Evolutionary conservation across 768 basidiomycete species (phyloP).

Genomic region (Auricularia cornea): DNA sequence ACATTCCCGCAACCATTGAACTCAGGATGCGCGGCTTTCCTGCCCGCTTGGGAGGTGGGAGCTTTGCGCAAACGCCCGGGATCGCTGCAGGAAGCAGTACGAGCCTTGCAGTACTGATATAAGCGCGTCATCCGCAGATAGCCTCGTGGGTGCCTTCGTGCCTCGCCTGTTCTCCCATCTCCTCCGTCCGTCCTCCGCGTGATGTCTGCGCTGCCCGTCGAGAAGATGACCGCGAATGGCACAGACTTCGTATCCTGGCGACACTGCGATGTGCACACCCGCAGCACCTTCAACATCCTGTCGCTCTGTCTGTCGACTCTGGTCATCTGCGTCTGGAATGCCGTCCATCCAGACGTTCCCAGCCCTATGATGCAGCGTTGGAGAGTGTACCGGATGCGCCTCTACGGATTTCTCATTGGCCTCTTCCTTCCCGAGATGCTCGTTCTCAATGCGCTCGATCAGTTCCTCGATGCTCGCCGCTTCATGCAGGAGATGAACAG

Average conservation of each 20-base stretch:
- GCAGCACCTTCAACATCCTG: slow-evolving; percentile 10
- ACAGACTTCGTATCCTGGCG: not conserved
- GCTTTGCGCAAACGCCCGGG: too few species aligned
- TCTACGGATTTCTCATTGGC: slow-evolving; percentile 2
- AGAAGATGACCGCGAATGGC: too few species aligned
- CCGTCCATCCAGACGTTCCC: slow-evolving; percentile 7
- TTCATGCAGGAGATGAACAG: not conserved
- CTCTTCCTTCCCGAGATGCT: slow-evolving; percentile 10
- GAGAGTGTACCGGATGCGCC: not conserved
- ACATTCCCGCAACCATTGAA: too few species aligned
- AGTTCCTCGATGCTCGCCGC: not conserved
- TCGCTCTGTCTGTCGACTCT: slow-evolving; percentile 8
- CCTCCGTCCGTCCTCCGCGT: too few species aligned
- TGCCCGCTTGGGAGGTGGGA: too few species aligned
- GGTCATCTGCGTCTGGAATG: slow-evolving; percentile 10
- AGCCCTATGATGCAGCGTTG: not conserved
- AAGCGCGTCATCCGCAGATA: too few species aligned
- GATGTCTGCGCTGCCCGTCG: too few species aligned
- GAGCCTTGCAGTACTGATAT: too few species aligned
- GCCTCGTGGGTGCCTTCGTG: too few species aligned
- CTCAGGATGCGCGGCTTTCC: too few species aligned
- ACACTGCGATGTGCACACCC: not conserved
- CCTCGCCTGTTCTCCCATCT: too few species aligned
- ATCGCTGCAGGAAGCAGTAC: too few species aligned
- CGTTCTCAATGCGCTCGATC: not conserved